Evolutionary conservation across 2,329 filamentous ascomycete genomes (phyloP).

Genomic region (Penicillium brevicompactum): DNA sequence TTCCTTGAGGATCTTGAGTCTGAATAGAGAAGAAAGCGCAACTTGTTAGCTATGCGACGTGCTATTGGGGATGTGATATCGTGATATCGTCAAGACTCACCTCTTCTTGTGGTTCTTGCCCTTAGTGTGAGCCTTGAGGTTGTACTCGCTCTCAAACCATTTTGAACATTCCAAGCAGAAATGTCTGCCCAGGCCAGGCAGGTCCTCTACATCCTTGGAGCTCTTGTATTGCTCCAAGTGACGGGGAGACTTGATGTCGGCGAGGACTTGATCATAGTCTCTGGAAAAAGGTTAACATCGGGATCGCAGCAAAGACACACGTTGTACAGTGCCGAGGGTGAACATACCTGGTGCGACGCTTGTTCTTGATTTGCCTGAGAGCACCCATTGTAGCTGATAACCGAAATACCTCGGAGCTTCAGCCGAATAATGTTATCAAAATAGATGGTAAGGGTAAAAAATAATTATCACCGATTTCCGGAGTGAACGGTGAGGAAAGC

Average conservation of each 20-base stretch:
- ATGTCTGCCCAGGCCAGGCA: slow-evolving; percentile 80
- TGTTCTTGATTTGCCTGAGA: slow-evolving; percentile 69
- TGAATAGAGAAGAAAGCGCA: slow-evolving; percentile 37
- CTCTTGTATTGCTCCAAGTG: slow-evolving; percentile 80
- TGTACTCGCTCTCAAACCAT: slow-evolving; percentile 87
- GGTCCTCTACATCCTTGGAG: slow-evolving; percentile 78
- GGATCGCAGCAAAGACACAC: neutral
- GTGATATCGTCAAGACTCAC: slow-evolving; percentile 45
- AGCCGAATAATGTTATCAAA: slow-evolving; percentile 14
- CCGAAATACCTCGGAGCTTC: slow-evolving; percentile 17
- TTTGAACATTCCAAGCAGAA: slow-evolving; percentile 95
- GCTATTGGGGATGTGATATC: too few species aligned
- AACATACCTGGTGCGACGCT: slow-evolving; percentile 67
- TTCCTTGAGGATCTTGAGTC: slow-evolving; percentile 78
- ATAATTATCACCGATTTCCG: slow-evolving; percentile 40
- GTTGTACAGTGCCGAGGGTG: neutral
- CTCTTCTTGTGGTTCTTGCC: slow-evolving; percentile 94
- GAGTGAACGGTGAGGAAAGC: slow-evolving; percentile 33
- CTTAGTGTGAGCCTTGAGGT: slow-evolving; percentile 72
- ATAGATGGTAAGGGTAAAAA: slow-evolving; percentile 21
- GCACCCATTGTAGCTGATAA: slow-evolving; percentile 63
- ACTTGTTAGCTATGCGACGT: slow-evolving; percentile 11
- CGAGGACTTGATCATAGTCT: slow-evolving; percentile 89
- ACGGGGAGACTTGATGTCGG: slow-evolving; percentile 75
- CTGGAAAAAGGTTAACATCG: slow-evolving; percentile 52